Evolutionary conservation across 257 asterid species (phyloP).

Genomic region (Dorcoceras hygrometricum): DNA sequence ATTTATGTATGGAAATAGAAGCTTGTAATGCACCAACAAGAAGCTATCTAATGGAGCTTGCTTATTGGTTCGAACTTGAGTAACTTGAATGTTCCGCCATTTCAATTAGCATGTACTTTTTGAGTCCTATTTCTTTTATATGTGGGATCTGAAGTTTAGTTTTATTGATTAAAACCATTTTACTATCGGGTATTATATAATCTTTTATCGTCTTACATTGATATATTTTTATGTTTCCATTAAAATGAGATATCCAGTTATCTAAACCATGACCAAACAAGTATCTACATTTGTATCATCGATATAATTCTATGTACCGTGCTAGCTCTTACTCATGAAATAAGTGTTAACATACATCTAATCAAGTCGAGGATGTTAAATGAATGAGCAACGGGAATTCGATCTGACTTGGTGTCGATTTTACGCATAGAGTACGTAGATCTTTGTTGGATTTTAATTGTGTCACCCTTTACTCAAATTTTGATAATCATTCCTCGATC

Average conservation of each 20-base stretch:
- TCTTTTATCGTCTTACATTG: no score
- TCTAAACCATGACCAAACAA: no score
- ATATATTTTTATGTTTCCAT: no score
- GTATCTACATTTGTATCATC: no score
- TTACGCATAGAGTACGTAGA: neutral
- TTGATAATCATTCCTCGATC: neutral
- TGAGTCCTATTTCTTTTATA: no score
- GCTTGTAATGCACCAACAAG: neutral
- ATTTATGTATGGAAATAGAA: neutral
- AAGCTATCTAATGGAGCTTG: neutral
- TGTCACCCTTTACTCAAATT: neutral
- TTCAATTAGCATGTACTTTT: no score
- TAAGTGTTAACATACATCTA: neutral
- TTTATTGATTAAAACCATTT: no score
- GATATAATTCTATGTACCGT: no score
- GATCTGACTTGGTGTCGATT: no score
- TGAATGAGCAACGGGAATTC: neutral
- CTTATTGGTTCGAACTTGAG: neutral
- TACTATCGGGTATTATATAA: no score
- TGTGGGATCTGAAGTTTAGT: no score
- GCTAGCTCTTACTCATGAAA: neutral
- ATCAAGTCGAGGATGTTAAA: neutral
- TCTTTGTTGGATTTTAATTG: neutral
- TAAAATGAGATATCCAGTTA: no score
- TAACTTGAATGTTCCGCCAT: neutral